phyloP scores from a whole-genome alignment of 129 eudicot genomes.

The Gnaphalium uliginosum region DNA sequence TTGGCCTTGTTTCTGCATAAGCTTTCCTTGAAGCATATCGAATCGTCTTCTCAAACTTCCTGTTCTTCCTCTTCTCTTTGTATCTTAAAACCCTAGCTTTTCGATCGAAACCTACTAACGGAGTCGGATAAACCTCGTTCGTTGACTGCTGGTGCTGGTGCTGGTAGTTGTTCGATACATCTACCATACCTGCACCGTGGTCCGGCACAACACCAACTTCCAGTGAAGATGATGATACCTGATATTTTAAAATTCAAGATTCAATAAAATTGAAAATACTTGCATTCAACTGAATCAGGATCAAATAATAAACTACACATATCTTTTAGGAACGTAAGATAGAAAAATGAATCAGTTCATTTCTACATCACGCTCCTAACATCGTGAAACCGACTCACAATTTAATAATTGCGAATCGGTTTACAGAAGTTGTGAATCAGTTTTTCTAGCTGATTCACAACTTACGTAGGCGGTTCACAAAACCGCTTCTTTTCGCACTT shows the following conservation, averaged over 20 bases:
- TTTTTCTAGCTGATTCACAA: too few species aligned
- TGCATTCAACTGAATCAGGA: not conserved
- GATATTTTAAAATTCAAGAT: not conserved
- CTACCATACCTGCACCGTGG: constrained; percentile 48
- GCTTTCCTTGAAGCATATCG: constrained; percentile 88
- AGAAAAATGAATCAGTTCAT: not conserved
- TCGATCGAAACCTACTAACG: constrained; percentile 58
- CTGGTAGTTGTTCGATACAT: constrained; percentile 44
- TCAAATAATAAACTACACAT: not conserved
- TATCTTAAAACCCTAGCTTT: constrained; percentile 88
- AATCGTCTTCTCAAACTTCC: constrained; percentile 86
- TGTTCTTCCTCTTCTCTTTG: constrained; percentile 81
- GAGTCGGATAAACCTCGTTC: constrained; percentile 42
- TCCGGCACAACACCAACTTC: constrained; percentile 93
- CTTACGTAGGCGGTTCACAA: too few species aligned
- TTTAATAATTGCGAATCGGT: not conserved
- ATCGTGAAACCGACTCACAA: not conserved
- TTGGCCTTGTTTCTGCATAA: constrained; percentile 84
- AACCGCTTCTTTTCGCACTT: too few species aligned
- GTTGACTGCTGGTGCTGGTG: constrained; percentile 29
- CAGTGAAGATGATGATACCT: constrained; percentile 83
- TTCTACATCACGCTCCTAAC: too few species aligned
- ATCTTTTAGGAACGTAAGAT: not conserved
- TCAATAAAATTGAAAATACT: not conserved
- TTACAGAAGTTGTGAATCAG: not conserved